Evolutionary conservation across 2,329 filamentous ascomycete species (phyloP).

Genomic region (Cordyceps farinosa): DNA sequence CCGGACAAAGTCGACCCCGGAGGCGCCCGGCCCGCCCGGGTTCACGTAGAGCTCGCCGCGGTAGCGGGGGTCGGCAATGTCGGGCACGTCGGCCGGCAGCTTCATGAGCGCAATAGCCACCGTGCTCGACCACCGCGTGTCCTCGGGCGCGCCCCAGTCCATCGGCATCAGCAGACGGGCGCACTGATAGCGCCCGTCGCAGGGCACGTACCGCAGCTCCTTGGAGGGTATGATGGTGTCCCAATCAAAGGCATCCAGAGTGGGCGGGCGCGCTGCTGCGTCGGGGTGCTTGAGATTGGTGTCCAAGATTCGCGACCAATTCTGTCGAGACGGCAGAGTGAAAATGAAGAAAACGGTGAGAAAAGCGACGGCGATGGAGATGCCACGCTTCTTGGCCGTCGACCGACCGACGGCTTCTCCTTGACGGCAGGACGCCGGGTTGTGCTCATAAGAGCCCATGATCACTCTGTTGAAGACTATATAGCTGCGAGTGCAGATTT

Average conservation of each 20-base stretch:
- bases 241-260: conserved; percentile 33
- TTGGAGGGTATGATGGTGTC: conserved; percentile 30
- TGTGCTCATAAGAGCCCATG: no score
- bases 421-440: no score
- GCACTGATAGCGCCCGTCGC: conserved; percentile 38
- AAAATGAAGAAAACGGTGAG: no score
- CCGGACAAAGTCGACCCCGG: conserved; percentile 33
- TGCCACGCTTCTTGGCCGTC: no score
- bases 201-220: conserved; percentile 37
- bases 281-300: no score
- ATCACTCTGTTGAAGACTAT: no score
- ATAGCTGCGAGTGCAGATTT: no score
- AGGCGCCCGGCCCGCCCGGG: conserved; percentile 43
- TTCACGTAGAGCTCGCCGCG: conserved; percentile 42
- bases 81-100: conserved; percentile 37
- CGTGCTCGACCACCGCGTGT: conserved; percentile 27
- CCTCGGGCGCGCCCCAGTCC: conserved; percentile 33
- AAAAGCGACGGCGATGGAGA: no score
- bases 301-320: no score
- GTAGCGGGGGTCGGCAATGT: conserved; percentile 33
- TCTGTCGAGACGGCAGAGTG: no score
- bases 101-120: conserved; percentile 41
- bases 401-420: no score
- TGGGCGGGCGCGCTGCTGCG: no score
- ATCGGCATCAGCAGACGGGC: conserved; percentile 42